Evolutionary conservation across 1,284 basidiomycete species (phyloP).

Genomic region (Phylloboletellus chloephorus): DNA sequence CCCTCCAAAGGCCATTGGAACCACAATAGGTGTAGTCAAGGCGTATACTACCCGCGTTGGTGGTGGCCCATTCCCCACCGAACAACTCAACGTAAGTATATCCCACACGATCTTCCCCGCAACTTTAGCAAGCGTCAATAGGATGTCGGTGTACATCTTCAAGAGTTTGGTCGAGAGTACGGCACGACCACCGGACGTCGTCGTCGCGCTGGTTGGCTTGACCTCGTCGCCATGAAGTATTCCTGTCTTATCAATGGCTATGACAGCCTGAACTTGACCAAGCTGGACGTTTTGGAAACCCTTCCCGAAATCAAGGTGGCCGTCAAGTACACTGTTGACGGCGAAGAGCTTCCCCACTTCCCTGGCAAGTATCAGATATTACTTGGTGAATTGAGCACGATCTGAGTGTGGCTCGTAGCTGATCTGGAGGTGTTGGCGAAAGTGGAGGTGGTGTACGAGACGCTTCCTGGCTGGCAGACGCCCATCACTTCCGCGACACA

Average conservation of each 20-base stretch:
- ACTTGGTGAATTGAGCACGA: background rate
- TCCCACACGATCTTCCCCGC: background rate
- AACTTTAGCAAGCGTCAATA: constrained; percentile 27
- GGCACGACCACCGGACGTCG: constrained; percentile 90
- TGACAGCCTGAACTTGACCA: constrained; percentile 90
- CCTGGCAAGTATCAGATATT: constrained; percentile 56
- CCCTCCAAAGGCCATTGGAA: constrained; percentile 82
- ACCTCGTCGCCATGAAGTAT: constrained; percentile 91
- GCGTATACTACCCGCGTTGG: constrained; percentile 98
- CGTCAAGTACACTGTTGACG: constrained; percentile 76
- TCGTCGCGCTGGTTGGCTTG: constrained; percentile 95
- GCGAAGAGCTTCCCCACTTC: constrained; percentile 78
- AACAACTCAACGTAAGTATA: constrained; percentile 77
- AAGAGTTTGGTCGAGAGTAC: constrained; percentile 91
- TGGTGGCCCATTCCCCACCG: constrained; percentile 95
- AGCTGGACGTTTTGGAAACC: constrained; percentile 88
- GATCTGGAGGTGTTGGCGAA: constrained; percentile 78
- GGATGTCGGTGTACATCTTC: constrained; percentile 82
- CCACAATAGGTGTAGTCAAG: constrained; percentile 90
- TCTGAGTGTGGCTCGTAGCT: constrained; percentile 42
- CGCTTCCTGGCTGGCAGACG: constrained; percentile 88
- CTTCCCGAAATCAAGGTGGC: constrained; percentile 88
- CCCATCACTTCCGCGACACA: constrained; percentile 65
- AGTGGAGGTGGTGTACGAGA: constrained; percentile 87
- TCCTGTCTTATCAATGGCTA: constrained; percentile 96